Conservation (phyloP, 306 rosid genomes). For the Betula pendula region DNA sequence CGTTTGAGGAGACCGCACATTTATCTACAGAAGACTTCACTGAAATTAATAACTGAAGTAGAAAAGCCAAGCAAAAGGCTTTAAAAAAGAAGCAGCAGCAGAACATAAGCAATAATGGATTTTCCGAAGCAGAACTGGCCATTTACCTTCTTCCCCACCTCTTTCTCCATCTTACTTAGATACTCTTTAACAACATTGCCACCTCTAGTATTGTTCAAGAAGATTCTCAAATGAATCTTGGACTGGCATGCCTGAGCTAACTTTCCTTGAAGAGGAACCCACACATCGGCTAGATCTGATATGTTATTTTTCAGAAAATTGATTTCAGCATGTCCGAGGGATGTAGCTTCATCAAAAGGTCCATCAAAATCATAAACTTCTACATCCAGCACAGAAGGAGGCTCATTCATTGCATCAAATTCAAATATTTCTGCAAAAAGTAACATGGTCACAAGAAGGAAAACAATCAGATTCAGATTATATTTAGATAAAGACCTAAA, state of each 20-base stretch:
- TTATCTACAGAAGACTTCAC: slow-evolving; percentile 55
- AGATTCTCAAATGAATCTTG: slow-evolving; percentile 82
- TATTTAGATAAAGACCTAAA: slow-evolving; percentile 1
- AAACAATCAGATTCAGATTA: slow-evolving; percentile 17
- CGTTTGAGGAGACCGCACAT: slow-evolving; percentile 91
- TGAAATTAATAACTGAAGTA: slow-evolving; percentile 19
- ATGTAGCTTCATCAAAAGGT: slow-evolving; percentile 77
- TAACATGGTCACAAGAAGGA: slow-evolving; percentile 21
- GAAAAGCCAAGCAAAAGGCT: slow-evolving; percentile 17
- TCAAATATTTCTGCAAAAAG: slow-evolving; percentile 81
- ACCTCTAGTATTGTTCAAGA: slow-evolving; percentile 82
- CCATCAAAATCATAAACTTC: slow-evolving; percentile 92
- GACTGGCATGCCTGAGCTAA: slow-evolving; percentile 75
- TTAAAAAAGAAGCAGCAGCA: slow-evolving; percentile 8
- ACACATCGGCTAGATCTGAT: slow-evolving; percentile 83
- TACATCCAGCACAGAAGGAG: slow-evolving; percentile 84
- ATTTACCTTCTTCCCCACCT: slow-evolving; percentile 92
- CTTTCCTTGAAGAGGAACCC: slow-evolving; percentile 92
- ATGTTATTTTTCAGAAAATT: slow-evolving; percentile 86
- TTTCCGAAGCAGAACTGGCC: slow-evolving; percentile 19
- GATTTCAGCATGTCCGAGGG: slow-evolving; percentile 73
- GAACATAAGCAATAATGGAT: slow-evolving; percentile 12
- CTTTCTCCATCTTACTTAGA: slow-evolving; percentile 95
- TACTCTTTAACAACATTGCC: slow-evolving; percentile 71
- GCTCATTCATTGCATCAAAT: slow-evolving; percentile 96